Conservation (phyloP, 805 yeast species). For the Teunomyces atbi region DNA sequence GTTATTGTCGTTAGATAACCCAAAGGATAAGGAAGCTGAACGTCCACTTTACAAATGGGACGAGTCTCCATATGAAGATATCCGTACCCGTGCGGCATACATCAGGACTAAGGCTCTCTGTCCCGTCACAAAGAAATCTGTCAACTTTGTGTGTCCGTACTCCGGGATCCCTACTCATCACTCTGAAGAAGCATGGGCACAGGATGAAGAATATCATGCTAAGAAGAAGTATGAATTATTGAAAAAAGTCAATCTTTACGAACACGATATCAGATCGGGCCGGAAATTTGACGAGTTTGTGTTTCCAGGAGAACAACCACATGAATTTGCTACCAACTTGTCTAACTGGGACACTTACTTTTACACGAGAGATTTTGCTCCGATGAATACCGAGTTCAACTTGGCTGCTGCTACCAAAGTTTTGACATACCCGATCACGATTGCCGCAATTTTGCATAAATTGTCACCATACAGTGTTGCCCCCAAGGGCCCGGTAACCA, state of each 20-base stretch:
- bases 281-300: constrained; percentile 94
- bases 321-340: constrained; percentile 73
- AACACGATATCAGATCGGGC: constrained; percentile 92
- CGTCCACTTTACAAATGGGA: constrained; percentile 70
- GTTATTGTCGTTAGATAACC: constrained; percentile 34
- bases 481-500: constrained; percentile 83
- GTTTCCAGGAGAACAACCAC: constrained; percentile 78
- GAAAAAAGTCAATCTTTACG: constrained; percentile 86
- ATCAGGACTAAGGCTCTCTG: constrained; percentile 86
- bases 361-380: constrained; percentile 87
- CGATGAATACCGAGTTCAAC: constrained; percentile 97
- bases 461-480: constrained; percentile 78
- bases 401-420: constrained; percentile 93
- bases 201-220: constrained; percentile 70
- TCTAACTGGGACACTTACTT: constrained; percentile 90
- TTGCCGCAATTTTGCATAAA: constrained; percentile 78
- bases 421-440: constrained; percentile 88
- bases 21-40: constrained; percentile 26
- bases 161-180: constrained; percentile 98
- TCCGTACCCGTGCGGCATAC: constrained; percentile 87
- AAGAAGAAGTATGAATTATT: constrained; percentile 66
- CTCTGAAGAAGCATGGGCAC: constrained; percentile 83
- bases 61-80: constrained; percentile 81
- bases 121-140: constrained; percentile 81
- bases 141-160: constrained; percentile 83